Evolutionary conservation across 2,329 filamentous ascomycete genomes (phyloP).

Genomic region (Orbilia brochopaga): DNA sequence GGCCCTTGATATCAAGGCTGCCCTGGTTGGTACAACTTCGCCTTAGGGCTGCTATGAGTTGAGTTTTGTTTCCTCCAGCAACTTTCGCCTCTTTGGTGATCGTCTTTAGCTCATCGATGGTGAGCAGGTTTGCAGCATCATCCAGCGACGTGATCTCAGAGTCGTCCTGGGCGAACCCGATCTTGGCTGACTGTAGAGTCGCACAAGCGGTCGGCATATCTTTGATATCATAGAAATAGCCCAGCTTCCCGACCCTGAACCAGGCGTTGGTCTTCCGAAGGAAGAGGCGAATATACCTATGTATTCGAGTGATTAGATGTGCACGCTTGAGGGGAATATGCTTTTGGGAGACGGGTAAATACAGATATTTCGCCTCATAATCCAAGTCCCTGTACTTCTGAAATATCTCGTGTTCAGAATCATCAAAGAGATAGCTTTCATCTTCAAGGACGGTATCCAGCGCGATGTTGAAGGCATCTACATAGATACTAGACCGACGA

Average conservation of each 20-base stretch:
- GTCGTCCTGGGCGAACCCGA: slow-evolving; percentile 77
- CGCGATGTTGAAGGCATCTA: slow-evolving; percentile 94
- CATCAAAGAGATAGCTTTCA: slow-evolving; percentile 84
- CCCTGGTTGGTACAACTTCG: slow-evolving; percentile 51
- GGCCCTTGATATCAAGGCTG: slow-evolving; percentile 50
- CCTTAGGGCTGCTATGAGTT: slow-evolving; percentile 64
- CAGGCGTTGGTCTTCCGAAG: slow-evolving; percentile 88
- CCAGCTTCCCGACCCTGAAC: slow-evolving; percentile 79
- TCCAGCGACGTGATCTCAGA: slow-evolving; percentile 76
- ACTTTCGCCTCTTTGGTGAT: slow-evolving; percentile 86
- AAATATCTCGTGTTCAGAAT: slow-evolving; percentile 78
- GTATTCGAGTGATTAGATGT: too few species aligned
- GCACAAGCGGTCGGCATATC: slow-evolving; percentile 72
- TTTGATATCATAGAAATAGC: slow-evolving; percentile 81
- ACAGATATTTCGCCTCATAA: slow-evolving; percentile 93
- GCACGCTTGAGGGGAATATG: too few species aligned
- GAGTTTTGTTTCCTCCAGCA: slow-evolving; percentile 84
- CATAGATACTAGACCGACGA: slow-evolving; percentile 67
- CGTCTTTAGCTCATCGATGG: slow-evolving; percentile 83
- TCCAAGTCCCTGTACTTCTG: slow-evolving; percentile 72
- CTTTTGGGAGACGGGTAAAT: slow-evolving; percentile 56
- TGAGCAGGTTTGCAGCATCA: slow-evolving; percentile 79
- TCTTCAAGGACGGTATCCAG: slow-evolving; percentile 87
- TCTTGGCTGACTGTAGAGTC: slow-evolving; percentile 65
- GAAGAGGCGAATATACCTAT: slow-evolving; percentile 87